Percentiles rank a stretch among this genome's conserved stretches.
Evolutionary conservation across 2,329 filamentous ascomycete genomes (phyloP).

Genomic region (Aureobasidium sp.): DNA sequence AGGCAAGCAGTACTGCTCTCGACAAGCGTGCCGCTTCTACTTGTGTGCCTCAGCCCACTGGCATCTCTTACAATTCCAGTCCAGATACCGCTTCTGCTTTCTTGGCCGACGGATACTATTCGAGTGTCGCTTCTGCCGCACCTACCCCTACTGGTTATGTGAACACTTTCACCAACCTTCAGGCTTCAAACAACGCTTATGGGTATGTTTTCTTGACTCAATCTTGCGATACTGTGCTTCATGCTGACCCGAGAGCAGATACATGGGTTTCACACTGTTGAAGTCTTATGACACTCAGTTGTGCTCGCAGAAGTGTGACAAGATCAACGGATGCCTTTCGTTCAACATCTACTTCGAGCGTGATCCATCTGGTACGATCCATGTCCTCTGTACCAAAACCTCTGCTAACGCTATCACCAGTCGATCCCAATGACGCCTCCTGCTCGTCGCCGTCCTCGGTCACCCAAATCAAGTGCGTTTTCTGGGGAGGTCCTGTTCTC

Average conservation of each 20-base stretch:
- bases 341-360: constrained; percentile 27
- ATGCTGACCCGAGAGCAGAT: constrained; percentile 15
- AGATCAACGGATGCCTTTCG: constrained; percentile 16
- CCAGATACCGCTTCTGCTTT: constrained; percentile 18
- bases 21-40: constrained; percentile 5
- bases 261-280: constrained; percentile 21
- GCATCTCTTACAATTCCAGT: not conserved
- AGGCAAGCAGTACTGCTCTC: not conserved
- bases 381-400: constrained; percentile 22
- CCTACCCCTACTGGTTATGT: constrained; percentile 16
- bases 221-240: not conserved
- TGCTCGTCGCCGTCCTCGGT: constrained; percentile 8
- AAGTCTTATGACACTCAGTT: constrained; percentile 13
- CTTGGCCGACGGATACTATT: constrained; percentile 15
- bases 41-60: constrained; percentile 15
- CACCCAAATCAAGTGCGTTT: constrained; percentile 21
- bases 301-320: constrained; percentile 16
- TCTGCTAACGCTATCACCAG: constrained; percentile 11
- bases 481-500: constrained; percentile 28
- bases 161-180: constrained; percentile 19
- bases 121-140: constrained; percentile 16
- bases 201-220: not conserved
- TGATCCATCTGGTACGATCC: constrained; percentile 23
- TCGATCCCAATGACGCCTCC: not conserved
- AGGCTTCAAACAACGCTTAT: constrained; percentile 17